These are phyloP conservation scores for Colletotrichum falcatum DNA, from an alignment of 2,329 filamentous ascomycete genomes.

Conservation along the genomic window DNA sequence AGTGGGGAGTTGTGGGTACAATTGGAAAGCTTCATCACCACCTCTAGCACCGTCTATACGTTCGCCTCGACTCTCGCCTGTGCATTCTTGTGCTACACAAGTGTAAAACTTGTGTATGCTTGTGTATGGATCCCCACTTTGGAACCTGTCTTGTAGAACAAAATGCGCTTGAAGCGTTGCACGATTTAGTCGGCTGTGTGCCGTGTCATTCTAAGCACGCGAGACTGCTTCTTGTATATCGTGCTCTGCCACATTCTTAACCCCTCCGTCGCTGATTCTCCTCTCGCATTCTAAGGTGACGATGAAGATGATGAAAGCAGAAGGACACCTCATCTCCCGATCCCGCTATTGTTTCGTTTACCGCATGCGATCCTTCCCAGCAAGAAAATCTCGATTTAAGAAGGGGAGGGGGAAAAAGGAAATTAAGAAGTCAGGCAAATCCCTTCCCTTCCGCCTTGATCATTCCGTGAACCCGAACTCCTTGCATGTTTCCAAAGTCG, in stretches of 20 bases:
- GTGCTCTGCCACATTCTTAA: conserved; percentile 26
- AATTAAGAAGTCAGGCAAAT: conserved; percentile 4
- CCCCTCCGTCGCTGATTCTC: neutral
- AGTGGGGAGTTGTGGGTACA: conserved; percentile 3
- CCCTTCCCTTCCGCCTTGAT: conserved; percentile 20
- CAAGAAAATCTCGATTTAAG: neutral
- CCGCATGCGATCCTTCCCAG: neutral
- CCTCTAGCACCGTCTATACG: neutral
- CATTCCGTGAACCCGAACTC: conserved; percentile 26
- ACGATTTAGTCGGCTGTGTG: conserved; percentile 23
- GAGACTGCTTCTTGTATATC: conserved; percentile 30
- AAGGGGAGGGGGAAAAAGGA: neutral
- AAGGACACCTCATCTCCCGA: neutral
- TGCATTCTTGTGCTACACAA: neutral
- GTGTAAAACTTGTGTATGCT: neutral
- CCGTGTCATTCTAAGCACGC: conserved; percentile 38
- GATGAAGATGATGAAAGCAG: neutral
- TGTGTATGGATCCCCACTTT: neutral
- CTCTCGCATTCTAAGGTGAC: conserved; percentile 29
- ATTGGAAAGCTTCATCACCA: conserved; percentile 15
- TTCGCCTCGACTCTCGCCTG: neutral
- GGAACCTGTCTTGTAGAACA: too few relatives aligned
- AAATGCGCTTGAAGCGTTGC: neutral
- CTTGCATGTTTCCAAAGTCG: conserved; percentile 22
- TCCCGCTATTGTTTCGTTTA: neutral